Conservation (phyloP, 1,284 basidiomycete species). For the Phylloboletellus chloephorus region DNA sequence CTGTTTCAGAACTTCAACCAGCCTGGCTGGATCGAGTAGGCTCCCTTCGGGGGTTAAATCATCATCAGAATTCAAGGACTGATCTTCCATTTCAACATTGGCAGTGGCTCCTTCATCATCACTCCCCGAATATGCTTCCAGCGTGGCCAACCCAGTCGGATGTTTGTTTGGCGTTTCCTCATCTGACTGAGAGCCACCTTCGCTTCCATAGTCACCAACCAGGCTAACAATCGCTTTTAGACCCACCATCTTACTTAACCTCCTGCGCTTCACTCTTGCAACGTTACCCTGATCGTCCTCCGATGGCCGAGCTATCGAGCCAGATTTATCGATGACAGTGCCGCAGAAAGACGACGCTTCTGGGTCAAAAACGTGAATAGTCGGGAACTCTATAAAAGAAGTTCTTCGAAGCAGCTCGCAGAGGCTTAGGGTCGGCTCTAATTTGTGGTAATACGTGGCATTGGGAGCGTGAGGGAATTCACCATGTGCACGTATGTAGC, state of each 20-base stretch:
- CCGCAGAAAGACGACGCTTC: constrained; percentile 47
- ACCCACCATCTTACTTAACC: constrained; percentile 45
- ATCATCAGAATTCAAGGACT: constrained; percentile 29
- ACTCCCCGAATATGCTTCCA: constrained; percentile 54
- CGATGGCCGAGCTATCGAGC: constrained; percentile 34
- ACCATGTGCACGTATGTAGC: constrained; percentile 49
- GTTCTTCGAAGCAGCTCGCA: constrained; percentile 48
- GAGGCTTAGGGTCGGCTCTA: constrained; percentile 50
- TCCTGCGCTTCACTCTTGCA: constrained; percentile 48
- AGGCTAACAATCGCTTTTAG: constrained; percentile 52
- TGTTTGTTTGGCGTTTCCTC: constrained; percentile 26
- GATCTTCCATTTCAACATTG: constrained; percentile 26
- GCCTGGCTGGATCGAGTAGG: constrained; percentile 43
- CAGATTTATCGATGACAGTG: constrained; percentile 48
- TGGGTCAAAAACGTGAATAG: constrained; percentile 66
- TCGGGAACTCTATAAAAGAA: constrained; percentile 76
- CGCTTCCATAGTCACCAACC: constrained; percentile 65
- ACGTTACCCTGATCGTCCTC: constrained; percentile 33
- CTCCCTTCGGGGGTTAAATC: constrained; percentile 30
- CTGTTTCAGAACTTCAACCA: constrained; percentile 49
- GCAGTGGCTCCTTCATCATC: constrained; percentile 35
- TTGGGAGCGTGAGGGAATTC: constrained; percentile 28
- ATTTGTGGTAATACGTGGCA: constrained; percentile 47
- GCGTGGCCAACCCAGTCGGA: constrained; percentile 39
- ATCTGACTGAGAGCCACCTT: constrained; percentile 41